Base-by-base conservation (phyloP, 768 basidiomycete species). In the Trametes elegans region DNA sequence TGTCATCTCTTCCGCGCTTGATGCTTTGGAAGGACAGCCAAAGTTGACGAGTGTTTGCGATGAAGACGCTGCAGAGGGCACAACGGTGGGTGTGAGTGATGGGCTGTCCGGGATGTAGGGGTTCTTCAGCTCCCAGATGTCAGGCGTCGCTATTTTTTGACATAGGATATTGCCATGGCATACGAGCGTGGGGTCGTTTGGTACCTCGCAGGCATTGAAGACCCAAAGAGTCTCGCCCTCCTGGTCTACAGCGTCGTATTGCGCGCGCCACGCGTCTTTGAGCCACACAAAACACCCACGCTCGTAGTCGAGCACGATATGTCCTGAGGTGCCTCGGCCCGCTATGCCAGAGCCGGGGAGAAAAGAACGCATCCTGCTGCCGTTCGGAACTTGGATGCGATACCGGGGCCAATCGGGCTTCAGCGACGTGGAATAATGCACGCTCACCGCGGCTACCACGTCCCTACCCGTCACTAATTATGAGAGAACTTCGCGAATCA, bases 251-350 rank as follows among this genome's bases (percentile, higher is more conserved):
- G 27, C 18, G 23, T 52, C 44, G 26, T 52, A 41, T 23, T 32
- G 9, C 5, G 24, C 31, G 1, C 56, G 49, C 56, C 56, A 57
- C 16, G 50, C 31, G 16, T 57, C 56, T 45, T 57, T 57, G 29
- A 57, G 29, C 50, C 50, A 52, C 5, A 28, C n/a, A 34, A 27
- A 43, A 2, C 32, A 6, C 16, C 28, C 44, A 5, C 23, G 24
- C 16, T 23, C 19, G 27, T 34, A 16, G 26, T 62, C 57, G 36
- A 43, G 36, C 1, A 58, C 61, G 23, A 62, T 49, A 28, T 59
- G 59, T 7, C 61, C 54, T n/a, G 36, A 46, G 2, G 60, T 58
- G 2, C 49, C 57, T 2, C 57, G 60, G 5, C 60, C 49, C 5
- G 45, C 54, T 38, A 58, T 50, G 0, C 57, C 54, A 21, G 27